A percentile compares a stretch with the other conserved stretches of the same genome.
phyloP scores from a whole-genome alignment of 345 rosid species.

The Eutrema japonicum region DNA sequence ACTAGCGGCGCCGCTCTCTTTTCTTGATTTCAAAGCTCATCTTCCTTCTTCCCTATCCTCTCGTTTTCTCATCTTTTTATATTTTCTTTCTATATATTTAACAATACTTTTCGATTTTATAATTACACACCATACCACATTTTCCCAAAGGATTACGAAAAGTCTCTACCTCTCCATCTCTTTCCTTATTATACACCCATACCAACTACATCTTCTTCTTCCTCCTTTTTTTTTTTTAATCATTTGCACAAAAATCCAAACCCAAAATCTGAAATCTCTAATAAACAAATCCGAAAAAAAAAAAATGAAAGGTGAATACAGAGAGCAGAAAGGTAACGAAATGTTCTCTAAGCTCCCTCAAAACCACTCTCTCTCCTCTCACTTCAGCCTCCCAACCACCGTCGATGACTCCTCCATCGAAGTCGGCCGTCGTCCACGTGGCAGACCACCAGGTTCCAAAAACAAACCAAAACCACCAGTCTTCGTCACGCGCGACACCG shows the following conservation, averaged over 20 bases:
- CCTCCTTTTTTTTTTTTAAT: not conserved
- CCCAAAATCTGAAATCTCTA: constrained; percentile 14
- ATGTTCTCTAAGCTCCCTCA: constrained; percentile 71
- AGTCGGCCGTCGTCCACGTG: constrained; percentile 77
- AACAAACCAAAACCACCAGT: constrained; percentile 83
- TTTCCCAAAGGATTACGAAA: constrained; percentile 16
- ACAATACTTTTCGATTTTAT: constrained; percentile 29
- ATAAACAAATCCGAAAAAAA: constrained; percentile 18
- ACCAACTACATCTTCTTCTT: constrained; percentile 5
- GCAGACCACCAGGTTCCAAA: constrained; percentile 90
- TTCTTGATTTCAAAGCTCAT: constrained; percentile 62
- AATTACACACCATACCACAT: constrained; percentile 12
- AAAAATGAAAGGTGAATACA: constrained; percentile 70
- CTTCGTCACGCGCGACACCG: constrained; percentile 61
- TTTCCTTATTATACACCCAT: constrained; percentile 10
- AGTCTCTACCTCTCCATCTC: constrained; percentile 20
- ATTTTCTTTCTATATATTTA: not conserved
- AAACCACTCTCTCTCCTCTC: constrained; percentile 55
- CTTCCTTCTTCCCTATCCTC: constrained; percentile 34
- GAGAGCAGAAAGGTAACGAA: constrained; percentile 45
- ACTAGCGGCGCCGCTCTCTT: constrained; percentile 62
- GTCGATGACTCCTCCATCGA: constrained; percentile 75
- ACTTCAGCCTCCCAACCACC: constrained; percentile 52
- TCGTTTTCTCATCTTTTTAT: constrained; percentile 8
- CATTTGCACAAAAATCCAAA: constrained; percentile 28